Evolutionary conservation across 1,284 basidiomycete genomes (phyloP).

Genomic region (Trametes versicolor): DNA sequence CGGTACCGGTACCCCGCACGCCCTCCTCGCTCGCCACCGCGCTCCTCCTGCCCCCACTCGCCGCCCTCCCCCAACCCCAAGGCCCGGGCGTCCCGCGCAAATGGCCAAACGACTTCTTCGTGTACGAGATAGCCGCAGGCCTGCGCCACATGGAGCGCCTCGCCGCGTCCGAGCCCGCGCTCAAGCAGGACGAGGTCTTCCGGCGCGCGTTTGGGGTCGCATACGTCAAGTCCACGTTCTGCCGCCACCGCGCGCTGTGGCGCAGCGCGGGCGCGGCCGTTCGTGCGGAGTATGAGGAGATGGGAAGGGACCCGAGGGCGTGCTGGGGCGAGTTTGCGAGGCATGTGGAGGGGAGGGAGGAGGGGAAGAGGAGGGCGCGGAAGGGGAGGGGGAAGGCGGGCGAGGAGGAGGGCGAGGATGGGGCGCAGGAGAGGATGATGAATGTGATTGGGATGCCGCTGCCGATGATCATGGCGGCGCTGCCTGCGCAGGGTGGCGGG

Average conservation of each 20-base stretch:
- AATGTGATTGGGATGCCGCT: slow-evolving; percentile 16
- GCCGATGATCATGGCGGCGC: slow-evolving; percentile 12
- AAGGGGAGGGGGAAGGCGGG: slow-evolving; percentile 8
- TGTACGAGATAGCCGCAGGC: slow-evolving; percentile 65
- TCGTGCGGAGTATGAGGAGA: slow-evolving; percentile 58
- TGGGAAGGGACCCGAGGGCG: slow-evolving; percentile 65
- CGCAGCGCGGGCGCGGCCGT: slow-evolving; percentile 58
- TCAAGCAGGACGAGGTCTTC: slow-evolving; percentile 68
- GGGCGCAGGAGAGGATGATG: slow-evolving; percentile 14
- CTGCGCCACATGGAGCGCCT: slow-evolving; percentile 65
- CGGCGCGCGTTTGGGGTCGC: slow-evolving; percentile 71
- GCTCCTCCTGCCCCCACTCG: slow-evolving; percentile 45
- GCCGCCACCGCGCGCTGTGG: slow-evolving; percentile 72
- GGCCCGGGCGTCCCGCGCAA: slow-evolving; percentile 52
- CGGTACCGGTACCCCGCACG: neutral
- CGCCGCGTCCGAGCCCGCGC: slow-evolving; percentile 50
- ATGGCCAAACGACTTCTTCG: slow-evolving; percentile 78
- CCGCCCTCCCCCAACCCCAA: slow-evolving; percentile 57
- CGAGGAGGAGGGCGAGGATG: slow-evolving; percentile 3
- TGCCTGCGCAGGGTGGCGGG: neutral
- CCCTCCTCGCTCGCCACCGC: slow-evolving; percentile 31
- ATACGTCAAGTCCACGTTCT: slow-evolving; percentile 77
- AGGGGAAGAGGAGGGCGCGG: slow-evolving; percentile 14
- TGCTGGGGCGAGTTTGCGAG: slow-evolving; percentile 75
- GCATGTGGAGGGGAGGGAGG: slow-evolving; percentile 54